Conservation (phyloP, 495 filamentous ascomycete species). For the Niebla homalea region DNA sequence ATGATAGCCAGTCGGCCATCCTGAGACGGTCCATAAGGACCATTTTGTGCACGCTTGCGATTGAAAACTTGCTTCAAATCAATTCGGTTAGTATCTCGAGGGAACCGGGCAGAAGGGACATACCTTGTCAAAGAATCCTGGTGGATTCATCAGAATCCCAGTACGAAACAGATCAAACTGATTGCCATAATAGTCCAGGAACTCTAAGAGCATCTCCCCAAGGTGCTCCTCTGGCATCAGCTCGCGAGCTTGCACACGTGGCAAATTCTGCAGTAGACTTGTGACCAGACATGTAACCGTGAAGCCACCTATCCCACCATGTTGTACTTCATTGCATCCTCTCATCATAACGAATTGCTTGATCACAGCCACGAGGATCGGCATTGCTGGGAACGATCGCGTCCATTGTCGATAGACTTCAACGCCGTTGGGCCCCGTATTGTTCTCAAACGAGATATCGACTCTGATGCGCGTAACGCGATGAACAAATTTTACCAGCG, state of each 20-base stretch:
- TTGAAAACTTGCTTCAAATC: constrained; percentile 1
- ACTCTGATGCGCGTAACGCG: constrained; percentile 57
- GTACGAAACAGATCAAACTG: constrained; percentile 49
- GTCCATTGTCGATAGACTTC: constrained; percentile 71
- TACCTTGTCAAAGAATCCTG: constrained; percentile 62
- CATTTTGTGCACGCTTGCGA: constrained; percentile 1
- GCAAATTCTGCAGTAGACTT: constrained; percentile 66
- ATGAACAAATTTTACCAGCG: constrained; percentile 84
- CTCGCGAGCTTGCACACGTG: constrained; percentile 44
- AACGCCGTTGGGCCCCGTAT: constrained; percentile 63
- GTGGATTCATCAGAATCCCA: constrained; percentile 63
- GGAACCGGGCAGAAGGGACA: constrained; percentile 15
- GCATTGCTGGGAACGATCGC: constrained; percentile 64
- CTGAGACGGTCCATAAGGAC: constrained; percentile 34
- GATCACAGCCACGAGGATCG: constrained; percentile 65
- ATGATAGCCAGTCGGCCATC: constrained; percentile 56
- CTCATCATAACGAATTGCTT: constrained; percentile 89
- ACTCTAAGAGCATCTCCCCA: constrained; percentile 67
- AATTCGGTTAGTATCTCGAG: background rate
- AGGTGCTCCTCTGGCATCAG: constrained; percentile 49
- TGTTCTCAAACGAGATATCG: constrained; percentile 90
- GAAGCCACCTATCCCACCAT: constrained; percentile 88
- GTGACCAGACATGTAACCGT: constrained; percentile 88
- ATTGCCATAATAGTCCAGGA: constrained; percentile 80
- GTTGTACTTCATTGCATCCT: constrained; percentile 76